Conservation (phyloP, 2,329 filamentous ascomycete genomes). For the Alternaria ethzedia region DNA sequence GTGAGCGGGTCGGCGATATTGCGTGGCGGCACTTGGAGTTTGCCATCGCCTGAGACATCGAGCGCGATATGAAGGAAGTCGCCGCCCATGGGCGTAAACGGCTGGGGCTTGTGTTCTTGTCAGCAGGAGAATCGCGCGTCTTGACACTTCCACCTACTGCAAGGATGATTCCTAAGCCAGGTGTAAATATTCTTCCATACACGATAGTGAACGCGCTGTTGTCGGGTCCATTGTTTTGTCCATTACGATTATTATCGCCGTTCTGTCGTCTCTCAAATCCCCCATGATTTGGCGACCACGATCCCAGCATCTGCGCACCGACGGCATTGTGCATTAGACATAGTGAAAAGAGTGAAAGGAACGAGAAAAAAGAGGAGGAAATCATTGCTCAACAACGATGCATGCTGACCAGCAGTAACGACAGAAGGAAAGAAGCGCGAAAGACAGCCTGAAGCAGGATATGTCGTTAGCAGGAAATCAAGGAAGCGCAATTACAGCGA, state of each 20-base stretch:
- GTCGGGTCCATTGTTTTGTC: conserved; percentile 25
- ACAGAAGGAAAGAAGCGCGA: conserved; percentile 7
- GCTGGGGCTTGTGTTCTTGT: conserved; percentile 37
- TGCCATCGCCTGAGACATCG: conserved; percentile 70
- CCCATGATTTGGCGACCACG: conserved; percentile 16
- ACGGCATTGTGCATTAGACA: conserved; percentile 26
- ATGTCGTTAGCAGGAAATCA: conserved; percentile 4
- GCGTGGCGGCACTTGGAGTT: conserved; percentile 65
- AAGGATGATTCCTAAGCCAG: conserved; percentile 70
- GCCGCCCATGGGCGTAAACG: conserved; percentile 47
- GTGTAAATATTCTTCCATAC: conserved; percentile 72
- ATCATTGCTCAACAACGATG: conserved; percentile 42
- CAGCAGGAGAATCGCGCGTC: conserved; percentile 2
- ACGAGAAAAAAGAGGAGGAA: conserved; percentile 17
- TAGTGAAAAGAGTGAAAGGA: conserved; percentile 19
- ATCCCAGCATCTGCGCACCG: conserved; percentile 38
- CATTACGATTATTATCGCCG: conserved; percentile 27
- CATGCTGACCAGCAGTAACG: conserved; percentile 31
- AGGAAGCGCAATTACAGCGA: conserved; percentile 1
- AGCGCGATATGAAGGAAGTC: conserved; percentile 67
- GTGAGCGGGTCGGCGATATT: conserved; percentile 59
- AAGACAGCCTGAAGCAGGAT: background rate
- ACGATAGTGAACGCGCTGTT: conserved; percentile 60
- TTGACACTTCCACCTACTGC: conserved; percentile 47
- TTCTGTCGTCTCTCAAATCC: conserved; percentile 23